phyloP scores from a whole-genome alignment of 2,329 filamentous ascomycete species.

The Colletotrichum cereale region DNA sequence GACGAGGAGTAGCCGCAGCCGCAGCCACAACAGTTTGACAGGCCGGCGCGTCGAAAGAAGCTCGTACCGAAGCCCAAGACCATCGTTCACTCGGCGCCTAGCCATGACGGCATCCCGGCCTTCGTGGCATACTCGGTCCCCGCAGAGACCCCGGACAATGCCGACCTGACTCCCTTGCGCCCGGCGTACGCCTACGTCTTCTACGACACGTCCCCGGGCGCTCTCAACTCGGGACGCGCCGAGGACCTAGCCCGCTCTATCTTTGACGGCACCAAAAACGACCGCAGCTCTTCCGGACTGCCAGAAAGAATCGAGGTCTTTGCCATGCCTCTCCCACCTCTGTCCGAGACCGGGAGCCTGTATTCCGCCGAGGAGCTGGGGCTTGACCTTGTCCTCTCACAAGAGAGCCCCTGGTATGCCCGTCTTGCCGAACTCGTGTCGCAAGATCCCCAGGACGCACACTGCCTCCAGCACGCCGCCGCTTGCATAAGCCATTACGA shows the following conservation, averaged over 20 bases:
- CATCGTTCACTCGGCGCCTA: neutral
- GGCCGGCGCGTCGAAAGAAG: neutral
- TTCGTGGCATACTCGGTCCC: conserved; percentile 1
- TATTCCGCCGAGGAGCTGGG: neutral
- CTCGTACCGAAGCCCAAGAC: neutral
- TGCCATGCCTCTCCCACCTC: neutral
- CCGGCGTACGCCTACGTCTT: conserved; percentile 1
- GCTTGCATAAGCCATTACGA: conserved; percentile 16
- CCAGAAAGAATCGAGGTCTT: neutral
- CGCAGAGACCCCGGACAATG: neutral
- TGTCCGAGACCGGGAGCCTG: neutral
- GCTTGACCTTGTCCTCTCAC: neutral
- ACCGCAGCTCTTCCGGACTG: neutral
- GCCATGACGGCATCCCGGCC: neutral
- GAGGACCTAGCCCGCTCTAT: neutral
- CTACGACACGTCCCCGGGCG: neutral
- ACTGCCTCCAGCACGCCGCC: neutral
- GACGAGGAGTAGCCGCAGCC: neutral
- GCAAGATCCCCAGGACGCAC: neutral
- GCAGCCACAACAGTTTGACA: neutral
- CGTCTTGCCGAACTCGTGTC: neutral
- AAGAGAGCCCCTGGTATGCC: neutral
- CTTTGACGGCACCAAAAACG: neutral
- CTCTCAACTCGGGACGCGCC: neutral
- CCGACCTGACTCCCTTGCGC: neutral